Percentiles rank a stretch among this genome's conserved stretches.
phyloP scores from a whole-genome alignment of 2,329 filamentous ascomycete genomes.

The Celoporthe dispersa region DNA sequence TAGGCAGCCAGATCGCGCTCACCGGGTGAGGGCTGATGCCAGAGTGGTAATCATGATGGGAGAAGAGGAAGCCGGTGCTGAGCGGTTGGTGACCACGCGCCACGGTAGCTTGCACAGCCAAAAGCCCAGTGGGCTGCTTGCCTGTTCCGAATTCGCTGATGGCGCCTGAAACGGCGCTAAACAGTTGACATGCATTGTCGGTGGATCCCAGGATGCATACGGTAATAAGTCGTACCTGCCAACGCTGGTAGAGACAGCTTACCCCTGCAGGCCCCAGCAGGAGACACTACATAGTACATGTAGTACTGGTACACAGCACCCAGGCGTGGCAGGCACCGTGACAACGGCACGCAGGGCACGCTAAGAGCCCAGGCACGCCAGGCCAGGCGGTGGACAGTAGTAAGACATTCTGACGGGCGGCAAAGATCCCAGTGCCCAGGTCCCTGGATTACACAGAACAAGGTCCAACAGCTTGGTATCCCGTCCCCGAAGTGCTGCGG shows the following conservation, averaged over 20 bases:
- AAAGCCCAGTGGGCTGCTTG: not conserved
- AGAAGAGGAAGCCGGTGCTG: not conserved
- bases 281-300: too few relatives aligned
- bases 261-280: conserved; percentile 2
- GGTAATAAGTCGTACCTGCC: not conserved
- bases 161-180: conserved; percentile 6
- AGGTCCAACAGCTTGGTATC: not conserved
- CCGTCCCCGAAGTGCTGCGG: not conserved
- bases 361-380: not conserved
- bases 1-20: not conserved
- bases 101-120: not conserved
- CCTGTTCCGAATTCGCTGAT: not conserved
- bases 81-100: not conserved
- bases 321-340: too few relatives aligned
- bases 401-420: not conserved
- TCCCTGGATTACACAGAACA: not conserved
- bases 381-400: not conserved
- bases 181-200: not conserved
- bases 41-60: not conserved
- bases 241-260: not conserved
- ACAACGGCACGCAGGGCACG: not conserved
- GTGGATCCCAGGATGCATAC: not conserved
- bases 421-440: not conserved
- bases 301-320: too few relatives aligned
- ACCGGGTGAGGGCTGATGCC: not conserved